Evolutionary conservation across 1,139 yeast species (phyloP).

Genomic region (Taiozyma sp.): DNA sequence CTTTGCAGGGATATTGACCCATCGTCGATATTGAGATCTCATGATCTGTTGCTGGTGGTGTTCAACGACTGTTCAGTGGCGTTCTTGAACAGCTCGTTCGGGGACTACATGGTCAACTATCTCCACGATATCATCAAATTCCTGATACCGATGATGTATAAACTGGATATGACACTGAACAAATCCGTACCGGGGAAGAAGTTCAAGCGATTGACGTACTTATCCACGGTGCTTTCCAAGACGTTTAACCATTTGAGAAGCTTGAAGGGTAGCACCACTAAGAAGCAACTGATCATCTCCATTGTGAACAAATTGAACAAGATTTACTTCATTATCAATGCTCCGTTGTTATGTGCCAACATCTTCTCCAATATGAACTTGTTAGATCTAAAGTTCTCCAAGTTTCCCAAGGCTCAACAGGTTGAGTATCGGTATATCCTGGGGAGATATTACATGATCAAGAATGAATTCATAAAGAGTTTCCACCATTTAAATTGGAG

Average conservation of each 20-base stretch:
- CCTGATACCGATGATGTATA: slow-evolving; percentile 45
- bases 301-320: slow-evolving; percentile 58
- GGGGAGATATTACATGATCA: slow-evolving; percentile 61
- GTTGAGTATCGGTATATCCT: slow-evolving; percentile 65
- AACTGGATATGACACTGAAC: slow-evolving; percentile 45
- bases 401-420: slow-evolving; percentile 47
- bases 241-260: slow-evolving; percentile 22
- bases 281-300: slow-evolving; percentile 49
- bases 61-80: slow-evolving; percentile 55
- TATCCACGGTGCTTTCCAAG: slow-evolving; percentile 22
- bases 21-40: slow-evolving; percentile 49
- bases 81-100: slow-evolving; percentile 46
- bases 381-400: slow-evolving; percentile 42
- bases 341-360: slow-evolving; percentile 67
- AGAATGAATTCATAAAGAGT: slow-evolving; percentile 52
- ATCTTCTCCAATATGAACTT: slow-evolving; percentile 70
- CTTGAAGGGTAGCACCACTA: slow-evolving; percentile 24
- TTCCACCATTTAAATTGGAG: slow-evolving; percentile 64
- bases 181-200: slow-evolving; percentile 28
- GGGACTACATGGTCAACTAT: slow-evolving; percentile 42
- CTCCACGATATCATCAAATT: slow-evolving; percentile 38
- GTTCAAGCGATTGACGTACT: slow-evolving; percentile 25
- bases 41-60: slow-evolving; percentile 52
- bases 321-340: slow-evolving; percentile 56
- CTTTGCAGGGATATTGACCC: slow-evolving; percentile 58